Conservation (phyloP, 2,329 filamentous ascomycete species). For the Zopfia rhizophila region DNA sequence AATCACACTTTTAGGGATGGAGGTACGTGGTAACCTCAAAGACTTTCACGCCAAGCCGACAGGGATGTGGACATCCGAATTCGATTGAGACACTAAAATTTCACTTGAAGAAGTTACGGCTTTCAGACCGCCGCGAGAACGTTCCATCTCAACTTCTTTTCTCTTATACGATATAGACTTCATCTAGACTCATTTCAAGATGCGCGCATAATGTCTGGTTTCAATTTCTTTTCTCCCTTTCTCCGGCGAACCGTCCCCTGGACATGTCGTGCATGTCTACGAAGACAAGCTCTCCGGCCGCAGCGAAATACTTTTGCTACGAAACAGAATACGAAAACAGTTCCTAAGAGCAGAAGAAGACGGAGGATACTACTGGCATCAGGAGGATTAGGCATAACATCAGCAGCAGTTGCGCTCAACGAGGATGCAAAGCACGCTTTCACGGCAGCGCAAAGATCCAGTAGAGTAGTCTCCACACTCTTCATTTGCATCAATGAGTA, state of each 20-base stretch:
- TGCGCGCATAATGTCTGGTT: constrained; percentile 45
- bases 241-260: constrained; percentile 40
- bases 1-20: too few species aligned
- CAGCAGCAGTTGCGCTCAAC: constrained; percentile 61
- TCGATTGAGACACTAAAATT: constrained; percentile 10
- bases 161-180: constrained; percentile 2
- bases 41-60: constrained; percentile 4
- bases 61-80: constrained; percentile 11
- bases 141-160: constrained; percentile 9
- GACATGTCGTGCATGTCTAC: constrained; percentile 49
- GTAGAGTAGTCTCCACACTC: constrained; percentile 79
- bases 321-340: constrained; percentile 12
- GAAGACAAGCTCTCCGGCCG: constrained; percentile 30
- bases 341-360: constrained; percentile 36
- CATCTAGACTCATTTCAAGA: constrained; percentile 14
- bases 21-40: too few species aligned
- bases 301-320: constrained; percentile 33
- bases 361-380: constrained; percentile 39
- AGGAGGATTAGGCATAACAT: constrained; percentile 46
- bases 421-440: constrained; percentile 81
- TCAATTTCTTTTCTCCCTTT: constrained; percentile 34
- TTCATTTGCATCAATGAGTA: constrained; percentile 91
- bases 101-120: constrained; percentile 13
- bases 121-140: neutral
- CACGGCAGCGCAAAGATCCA: constrained; percentile 78